These are phyloP conservation scores for Inga oerstediana DNA, from an alignment of 306 rosid species.

Conservation along the genomic window DNA sequence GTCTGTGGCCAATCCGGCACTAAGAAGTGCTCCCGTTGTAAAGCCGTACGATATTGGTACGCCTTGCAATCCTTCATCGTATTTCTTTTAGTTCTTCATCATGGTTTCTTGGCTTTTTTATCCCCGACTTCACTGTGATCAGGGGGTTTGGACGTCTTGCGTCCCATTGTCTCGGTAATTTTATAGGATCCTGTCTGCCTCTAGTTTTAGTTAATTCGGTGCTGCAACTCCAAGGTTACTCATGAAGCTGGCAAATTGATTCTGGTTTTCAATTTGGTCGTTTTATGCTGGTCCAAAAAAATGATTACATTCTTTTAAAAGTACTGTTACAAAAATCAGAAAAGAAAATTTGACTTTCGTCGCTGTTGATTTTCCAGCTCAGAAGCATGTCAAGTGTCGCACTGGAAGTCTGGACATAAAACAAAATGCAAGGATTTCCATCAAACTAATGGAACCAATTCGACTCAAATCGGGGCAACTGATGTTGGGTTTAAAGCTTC, in stretches of 20 bases:
- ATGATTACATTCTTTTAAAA: not conserved
- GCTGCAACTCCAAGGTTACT: not conserved
- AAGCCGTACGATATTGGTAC: slow-evolving; percentile 77
- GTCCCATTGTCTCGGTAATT: not conserved
- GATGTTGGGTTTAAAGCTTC: not conserved
- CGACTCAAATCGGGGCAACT: slow-evolving; percentile 32
- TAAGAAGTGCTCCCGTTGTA: slow-evolving; percentile 79
- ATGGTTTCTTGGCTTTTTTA: not conserved
- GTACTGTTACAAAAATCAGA: not conserved
- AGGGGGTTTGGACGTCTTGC: not conserved
- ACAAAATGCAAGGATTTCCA: slow-evolving; percentile 51
- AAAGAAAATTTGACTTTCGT: not conserved
- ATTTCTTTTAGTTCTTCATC: not conserved
- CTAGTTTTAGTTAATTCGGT: not conserved
- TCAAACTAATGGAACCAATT: slow-evolving; percentile 11
- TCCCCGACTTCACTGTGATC: not conserved
- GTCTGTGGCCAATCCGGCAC: slow-evolving; percentile 48
- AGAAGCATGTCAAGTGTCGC: slow-evolving; percentile 59
- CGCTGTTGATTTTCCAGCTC: slow-evolving; percentile 56
- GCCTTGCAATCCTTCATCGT: not conserved
- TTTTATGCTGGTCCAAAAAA: not conserved
- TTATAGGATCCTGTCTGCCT: not conserved
- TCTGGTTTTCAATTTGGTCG: not conserved
- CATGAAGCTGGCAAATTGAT: not conserved
- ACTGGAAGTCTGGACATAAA: slow-evolving; percentile 84